Base-by-base conservation (phyloP, 768 basidiomycete genomes). In the Tricholoma matsutake region DNA sequence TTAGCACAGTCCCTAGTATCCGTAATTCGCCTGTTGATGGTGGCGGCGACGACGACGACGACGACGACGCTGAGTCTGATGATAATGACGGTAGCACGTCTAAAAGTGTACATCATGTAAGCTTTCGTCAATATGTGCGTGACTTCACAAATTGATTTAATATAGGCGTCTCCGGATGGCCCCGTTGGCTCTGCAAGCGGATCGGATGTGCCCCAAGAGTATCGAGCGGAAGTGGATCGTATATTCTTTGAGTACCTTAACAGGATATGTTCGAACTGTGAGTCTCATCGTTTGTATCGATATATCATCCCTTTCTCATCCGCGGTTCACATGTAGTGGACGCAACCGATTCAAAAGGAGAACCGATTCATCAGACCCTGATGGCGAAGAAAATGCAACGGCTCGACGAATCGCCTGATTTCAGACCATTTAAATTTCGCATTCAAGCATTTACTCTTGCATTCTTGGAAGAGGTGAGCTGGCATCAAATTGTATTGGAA, bases 371-470 rank as follows among this genome's bases (percentile, higher is more conserved):
- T 71, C 96, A 99, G 75, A 94, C 94, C 35, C 81, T 98, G 68
- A 99, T 99, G 96, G 91, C 96, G 0, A 98, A 98, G 81, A 93
- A 93, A 81, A 98, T 99, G 96, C 92, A 94, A 67, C 88, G 94
- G 57, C 80, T 98, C 59, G 96, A 97, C 72, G 96, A 98, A 77
- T 95, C 93, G 37, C 87, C 89, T 45, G 96, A 98, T 74, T 99
- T 96, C 76, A 86, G 96, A 28, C 96, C 96, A 53, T 98, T 99
- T 86, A 98, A 98, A 75, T 99, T 99, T 78, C 87, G 96, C 61
- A 99, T 99, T 65, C 93, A 94, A 71, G 96, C 96, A 1, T 99
- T 99, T 75, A 98, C 96, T 6, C 91, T 94, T 68, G 91, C 91
- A 3, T 98, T 98, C 70, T 79, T 95, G 65, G 97, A 98, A 73